These are phyloP conservation scores for Fraxinus excelsior DNA, from an alignment of 257 asterid species.

Conservation along the genomic window DNA sequence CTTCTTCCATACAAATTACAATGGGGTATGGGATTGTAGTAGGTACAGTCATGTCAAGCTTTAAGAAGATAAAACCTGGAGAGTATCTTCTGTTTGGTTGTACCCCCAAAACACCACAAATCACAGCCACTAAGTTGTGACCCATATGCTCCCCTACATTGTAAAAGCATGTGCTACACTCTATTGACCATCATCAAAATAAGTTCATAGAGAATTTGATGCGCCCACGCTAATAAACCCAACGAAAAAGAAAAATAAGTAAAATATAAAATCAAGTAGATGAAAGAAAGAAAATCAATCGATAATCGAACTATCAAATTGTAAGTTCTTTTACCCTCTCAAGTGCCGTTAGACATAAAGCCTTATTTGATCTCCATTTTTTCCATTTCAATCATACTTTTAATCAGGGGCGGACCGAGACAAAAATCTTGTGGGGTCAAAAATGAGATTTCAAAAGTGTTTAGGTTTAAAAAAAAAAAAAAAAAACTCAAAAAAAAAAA, in stretches of 20 bases:
- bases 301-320: neutral
- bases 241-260: neutral
- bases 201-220: too few relatives aligned
- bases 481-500: too few relatives aligned
- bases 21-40: constrained; percentile 39
- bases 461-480: too few relatives aligned
- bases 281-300: neutral
- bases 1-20: constrained; percentile 16
- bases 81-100: constrained; percentile 37
- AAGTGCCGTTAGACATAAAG: neutral
- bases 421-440: too few relatives aligned
- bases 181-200: neutral
- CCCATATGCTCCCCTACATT: constrained; percentile 46
- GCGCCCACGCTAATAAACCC: neutral
- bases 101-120: constrained; percentile 37
- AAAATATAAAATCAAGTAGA: neutral
- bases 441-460: too few relatives aligned
- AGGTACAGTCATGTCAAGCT: constrained; percentile 46
- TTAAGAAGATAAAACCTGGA: constrained; percentile 63
- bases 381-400: too few relatives aligned
- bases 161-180: constrained; percentile 15
- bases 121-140: constrained; percentile 20
- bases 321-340: neutral
- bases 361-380: too few relatives aligned
- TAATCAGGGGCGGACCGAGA: too few relatives aligned